Conservation (phyloP, 1,139 yeast genomes). For the Taphrina deformans region DNA sequence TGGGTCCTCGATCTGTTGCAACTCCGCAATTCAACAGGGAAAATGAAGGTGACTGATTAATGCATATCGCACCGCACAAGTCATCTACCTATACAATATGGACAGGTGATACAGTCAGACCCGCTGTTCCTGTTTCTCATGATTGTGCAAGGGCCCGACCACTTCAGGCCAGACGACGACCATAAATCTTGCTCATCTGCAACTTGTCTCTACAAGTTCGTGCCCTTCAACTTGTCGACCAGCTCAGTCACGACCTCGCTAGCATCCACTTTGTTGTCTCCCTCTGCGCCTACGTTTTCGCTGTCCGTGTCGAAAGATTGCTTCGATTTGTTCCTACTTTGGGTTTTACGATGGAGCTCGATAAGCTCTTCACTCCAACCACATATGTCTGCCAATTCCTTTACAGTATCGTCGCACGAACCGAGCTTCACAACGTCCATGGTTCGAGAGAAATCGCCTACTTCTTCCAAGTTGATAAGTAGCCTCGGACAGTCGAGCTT, state of each 20-base stretch:
- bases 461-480: slow-evolving; percentile 70
- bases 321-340: no score
- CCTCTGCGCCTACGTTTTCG: not conserved
- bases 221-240: slow-evolving; percentile 1
- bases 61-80: no score
- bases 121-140: no score
- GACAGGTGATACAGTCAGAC: no score
- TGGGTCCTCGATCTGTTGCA: no score
- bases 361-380: slow-evolving; percentile 56
- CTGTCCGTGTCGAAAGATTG: not conserved
- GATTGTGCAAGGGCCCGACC: no score
- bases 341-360: no score
- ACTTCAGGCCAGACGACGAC: no score
- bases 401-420: slow-evolving; percentile 65
- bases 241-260: slow-evolving; percentile 7
- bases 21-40: no score
- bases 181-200: no score
- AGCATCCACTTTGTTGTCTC: not conserved
- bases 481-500: slow-evolving; percentile 54
- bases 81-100: no score
- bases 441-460: slow-evolving; percentile 61
- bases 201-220: slow-evolving; percentile 15
- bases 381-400: slow-evolving; percentile 53
- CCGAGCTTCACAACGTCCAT: slow-evolving; percentile 62
- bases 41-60: no score